Percentiles rank a stretch among this genome's conserved stretches.
phyloP scores from a whole-genome alignment of 2,329 filamentous ascomycete species.

The Boeremia exigua region DNA sequence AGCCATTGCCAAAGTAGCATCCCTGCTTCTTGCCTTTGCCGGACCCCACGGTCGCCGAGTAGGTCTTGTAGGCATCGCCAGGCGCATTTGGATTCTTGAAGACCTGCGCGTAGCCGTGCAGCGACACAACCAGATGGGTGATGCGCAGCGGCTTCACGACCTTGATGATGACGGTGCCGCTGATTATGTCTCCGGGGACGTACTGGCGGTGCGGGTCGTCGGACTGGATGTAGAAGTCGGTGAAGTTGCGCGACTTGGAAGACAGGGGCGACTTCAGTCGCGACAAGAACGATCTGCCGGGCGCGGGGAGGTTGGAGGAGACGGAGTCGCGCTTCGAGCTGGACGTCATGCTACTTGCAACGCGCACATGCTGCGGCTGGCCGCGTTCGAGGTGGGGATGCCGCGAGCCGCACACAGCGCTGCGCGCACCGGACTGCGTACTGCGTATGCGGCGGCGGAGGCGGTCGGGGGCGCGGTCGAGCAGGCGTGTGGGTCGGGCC shows the following conservation, averaged over 20 bases:
- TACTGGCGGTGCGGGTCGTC: slow-evolving; percentile 81
- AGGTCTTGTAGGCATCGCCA: slow-evolving; percentile 59
- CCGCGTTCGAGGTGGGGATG: slow-evolving; percentile 30
- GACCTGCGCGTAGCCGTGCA: slow-evolving; percentile 81
- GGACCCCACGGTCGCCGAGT: slow-evolving; percentile 58
- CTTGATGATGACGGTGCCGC: slow-evolving; percentile 73
- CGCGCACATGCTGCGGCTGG: slow-evolving; percentile 48
- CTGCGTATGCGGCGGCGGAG: slow-evolving; percentile 1
- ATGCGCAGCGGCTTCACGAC: slow-evolving; percentile 77
- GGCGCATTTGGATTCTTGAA: slow-evolving; percentile 72
- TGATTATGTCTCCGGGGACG: slow-evolving; percentile 74
- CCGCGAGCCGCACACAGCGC: slow-evolving; percentile 12
- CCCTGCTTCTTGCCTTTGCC: slow-evolving; percentile 60
- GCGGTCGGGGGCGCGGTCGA: background rate
- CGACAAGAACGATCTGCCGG: slow-evolving; percentile 54
- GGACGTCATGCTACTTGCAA: slow-evolving; percentile 49
- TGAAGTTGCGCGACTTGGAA: slow-evolving; percentile 67
- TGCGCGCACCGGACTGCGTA: slow-evolving; percentile 5
- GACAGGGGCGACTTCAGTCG: slow-evolving; percentile 63
- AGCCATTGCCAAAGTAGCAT: slow-evolving; percentile 74
- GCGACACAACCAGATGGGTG: slow-evolving; percentile 78
- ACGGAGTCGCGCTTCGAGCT: slow-evolving; percentile 42
- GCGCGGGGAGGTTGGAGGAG: slow-evolving; percentile 35
- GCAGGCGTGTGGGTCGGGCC: background rate
- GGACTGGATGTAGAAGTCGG: slow-evolving; percentile 79